phyloP scores from a whole-genome alignment of 352 stramenopile species.

The Pythium coloratum region DNA sequence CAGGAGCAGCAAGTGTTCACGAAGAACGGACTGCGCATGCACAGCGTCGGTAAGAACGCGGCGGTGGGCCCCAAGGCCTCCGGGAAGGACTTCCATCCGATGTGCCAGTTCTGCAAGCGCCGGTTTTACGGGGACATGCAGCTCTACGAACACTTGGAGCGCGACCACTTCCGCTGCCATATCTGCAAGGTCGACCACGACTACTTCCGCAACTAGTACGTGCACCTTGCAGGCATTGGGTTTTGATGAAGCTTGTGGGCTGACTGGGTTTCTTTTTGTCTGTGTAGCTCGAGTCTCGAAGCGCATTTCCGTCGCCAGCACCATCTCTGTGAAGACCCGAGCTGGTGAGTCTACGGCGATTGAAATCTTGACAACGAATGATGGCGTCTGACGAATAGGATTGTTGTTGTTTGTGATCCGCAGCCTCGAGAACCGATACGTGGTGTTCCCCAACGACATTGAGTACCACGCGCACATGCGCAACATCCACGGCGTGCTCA shows the following conservation, averaged over 20 bases:
- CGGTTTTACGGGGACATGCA: constrained; percentile 86
- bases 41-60: constrained; percentile 58
- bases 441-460: constrained; percentile 86
- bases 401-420: not conserved
- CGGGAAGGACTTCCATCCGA: constrained; percentile 81
- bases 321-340: constrained; percentile 80
- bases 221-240: constrained; percentile 8
- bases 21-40: constrained; percentile 63
- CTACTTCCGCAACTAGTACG: constrained; percentile 90
- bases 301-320: constrained; percentile 85
- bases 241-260: not conserved
- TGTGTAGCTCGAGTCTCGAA: constrained; percentile 68
- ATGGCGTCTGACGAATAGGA: not conserved
- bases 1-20: constrained; percentile 82
- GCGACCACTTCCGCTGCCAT: constrained; percentile 91
- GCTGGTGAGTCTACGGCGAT: constrained; percentile 46
- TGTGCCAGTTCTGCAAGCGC: constrained; percentile 88
- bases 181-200: constrained; percentile 87
- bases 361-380: not conserved
- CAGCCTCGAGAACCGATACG: constrained; percentile 81
- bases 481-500: constrained; percentile 68
- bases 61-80: constrained; percentile 45
- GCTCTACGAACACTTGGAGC: constrained; percentile 86
- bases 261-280: not conserved
- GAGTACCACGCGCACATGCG: constrained; percentile 88